These are phyloP conservation scores for Ilyonectria sp. DNA, from an alignment of 2,329 filamentous ascomycete genomes.

Conservation along the genomic window DNA sequence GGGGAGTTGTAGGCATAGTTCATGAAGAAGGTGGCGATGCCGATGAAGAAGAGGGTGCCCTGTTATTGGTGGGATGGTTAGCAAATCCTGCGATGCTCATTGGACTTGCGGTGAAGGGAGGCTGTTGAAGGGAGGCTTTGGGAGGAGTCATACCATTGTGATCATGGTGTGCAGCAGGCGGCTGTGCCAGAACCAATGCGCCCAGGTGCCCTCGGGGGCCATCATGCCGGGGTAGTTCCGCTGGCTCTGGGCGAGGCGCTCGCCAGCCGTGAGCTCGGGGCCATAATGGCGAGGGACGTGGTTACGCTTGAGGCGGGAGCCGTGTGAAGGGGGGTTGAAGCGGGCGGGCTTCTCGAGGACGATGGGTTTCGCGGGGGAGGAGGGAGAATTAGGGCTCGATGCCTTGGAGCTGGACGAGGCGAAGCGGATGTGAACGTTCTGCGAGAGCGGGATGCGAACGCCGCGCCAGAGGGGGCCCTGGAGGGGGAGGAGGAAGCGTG, in stretches of 20 bases:
- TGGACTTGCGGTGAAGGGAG: background rate
- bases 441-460: constrained; percentile 53
- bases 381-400: constrained; percentile 18
- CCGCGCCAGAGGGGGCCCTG: constrained; percentile 70
- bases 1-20: constrained; percentile 87
- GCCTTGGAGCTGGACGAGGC: constrained; percentile 43
- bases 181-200: constrained; percentile 88
- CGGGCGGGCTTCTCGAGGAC: constrained; percentile 89
- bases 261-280: constrained; percentile 76
- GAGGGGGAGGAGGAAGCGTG: constrained; percentile 78
- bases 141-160: constrained; percentile 76
- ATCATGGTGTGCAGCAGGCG: constrained; percentile 84
- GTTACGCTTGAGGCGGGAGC: constrained; percentile 74
- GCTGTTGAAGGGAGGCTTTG: background rate
- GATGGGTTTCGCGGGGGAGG: constrained; percentile 67
- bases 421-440: constrained; percentile 55
- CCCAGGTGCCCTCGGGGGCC: constrained; percentile 84
- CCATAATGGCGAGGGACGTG: constrained; percentile 79
- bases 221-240: constrained; percentile 92
- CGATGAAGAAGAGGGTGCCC: constrained; percentile 79
- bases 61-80: constrained; percentile 46
- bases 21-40: constrained; percentile 79
- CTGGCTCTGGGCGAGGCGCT: constrained; percentile 75
- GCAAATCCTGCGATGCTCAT: background rate
- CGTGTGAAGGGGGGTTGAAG: constrained; percentile 94